phyloP scores from a whole-genome alignment of 1,284 basidiomycete species.

The Fomes fomentarius region DNA sequence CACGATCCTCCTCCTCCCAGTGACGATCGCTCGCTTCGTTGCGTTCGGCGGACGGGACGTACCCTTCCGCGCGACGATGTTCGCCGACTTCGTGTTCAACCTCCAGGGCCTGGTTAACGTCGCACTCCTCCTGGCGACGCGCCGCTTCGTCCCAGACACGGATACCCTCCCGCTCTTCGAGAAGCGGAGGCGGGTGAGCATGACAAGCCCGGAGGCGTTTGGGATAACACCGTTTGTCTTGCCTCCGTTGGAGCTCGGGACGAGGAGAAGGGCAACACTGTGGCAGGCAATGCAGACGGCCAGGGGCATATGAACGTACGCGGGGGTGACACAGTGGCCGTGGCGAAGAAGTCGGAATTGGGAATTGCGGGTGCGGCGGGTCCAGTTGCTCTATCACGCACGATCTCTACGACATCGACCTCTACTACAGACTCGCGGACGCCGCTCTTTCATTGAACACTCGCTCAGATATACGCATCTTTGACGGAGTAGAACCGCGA shows the following conservation, averaged over 20 bases:
- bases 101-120: slow-evolving; percentile 41
- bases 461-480: neutral
- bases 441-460: slow-evolving; percentile 13
- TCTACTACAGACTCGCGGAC: slow-evolving; percentile 21
- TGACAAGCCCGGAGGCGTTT: slow-evolving; percentile 25
- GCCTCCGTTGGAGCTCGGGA: slow-evolving; percentile 3
- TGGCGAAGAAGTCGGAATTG: neutral
- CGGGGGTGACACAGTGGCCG: neutral
- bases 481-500: neutral
- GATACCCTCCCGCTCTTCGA: slow-evolving; percentile 31
- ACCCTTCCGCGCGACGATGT: slow-evolving; percentile 36
- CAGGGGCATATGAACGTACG: neutral
- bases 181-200: slow-evolving; percentile 31
- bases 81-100: slow-evolving; percentile 42
- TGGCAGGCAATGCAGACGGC: neutral
- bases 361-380: neutral
- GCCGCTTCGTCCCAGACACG: slow-evolving; percentile 33
- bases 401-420: slow-evolving; percentile 1
- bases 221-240: slow-evolving; percentile 40
- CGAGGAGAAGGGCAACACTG: neutral
- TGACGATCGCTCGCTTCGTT: slow-evolving; percentile 40
- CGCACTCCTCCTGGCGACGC: slow-evolving; percentile 34
- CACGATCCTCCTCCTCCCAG: slow-evolving; percentile 39
- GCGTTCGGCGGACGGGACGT: slow-evolving; percentile 34
- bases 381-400: neutral